Conservation (phyloP, 352 stramenopile species). For the Plasmopara viticola region DNA sequence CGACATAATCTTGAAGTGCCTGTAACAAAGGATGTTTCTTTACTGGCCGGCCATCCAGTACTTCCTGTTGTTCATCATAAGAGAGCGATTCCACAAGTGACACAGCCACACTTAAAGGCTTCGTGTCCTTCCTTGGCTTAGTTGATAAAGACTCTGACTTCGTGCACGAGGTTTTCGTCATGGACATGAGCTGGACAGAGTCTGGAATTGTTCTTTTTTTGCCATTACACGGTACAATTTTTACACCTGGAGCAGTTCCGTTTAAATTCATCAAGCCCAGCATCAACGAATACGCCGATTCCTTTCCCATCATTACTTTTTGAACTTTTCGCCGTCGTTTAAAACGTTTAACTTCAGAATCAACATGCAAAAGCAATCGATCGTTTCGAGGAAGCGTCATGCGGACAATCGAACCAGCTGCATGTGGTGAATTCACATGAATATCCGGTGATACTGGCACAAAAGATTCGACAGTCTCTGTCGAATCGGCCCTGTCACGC, state of each 20-base stretch:
- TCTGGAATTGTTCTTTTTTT: constrained; percentile 9
- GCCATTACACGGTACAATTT: constrained; percentile 9
- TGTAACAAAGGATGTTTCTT: constrained; percentile 62
- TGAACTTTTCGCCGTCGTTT: constrained; percentile 41
- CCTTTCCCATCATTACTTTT: constrained; percentile 17
- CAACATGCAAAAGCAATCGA: constrained; percentile 28
- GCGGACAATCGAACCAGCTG: constrained; percentile 31
- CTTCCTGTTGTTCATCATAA: constrained; percentile 64
- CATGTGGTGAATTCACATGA: constrained; percentile 60
- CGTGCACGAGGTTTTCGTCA: constrained; percentile 22
- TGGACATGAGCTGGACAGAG: constrained; percentile 20
- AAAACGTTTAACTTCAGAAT: constrained; percentile 46
- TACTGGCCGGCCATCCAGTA: constrained; percentile 45
- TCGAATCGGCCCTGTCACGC: constrained; percentile 29
- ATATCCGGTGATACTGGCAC: constrained; percentile 56
- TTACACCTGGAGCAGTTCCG: constrained; percentile 4
- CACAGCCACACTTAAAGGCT: constrained; percentile 54
- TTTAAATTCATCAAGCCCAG: constrained; percentile 26
- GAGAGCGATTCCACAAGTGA: constrained; percentile 68
- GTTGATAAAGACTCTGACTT: constrained; percentile 12
- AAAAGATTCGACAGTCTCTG: constrained; percentile 59
- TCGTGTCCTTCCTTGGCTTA: constrained; percentile 25
- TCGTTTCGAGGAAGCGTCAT: constrained; percentile 60
- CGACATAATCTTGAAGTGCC: constrained; percentile 58
- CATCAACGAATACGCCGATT: constrained; percentile 21